Percentiles rank a stretch among this genome's conserved stretches.
Conservation (phyloP, 73 alveolate species). For the Blepharisma stoltei region DNA sequence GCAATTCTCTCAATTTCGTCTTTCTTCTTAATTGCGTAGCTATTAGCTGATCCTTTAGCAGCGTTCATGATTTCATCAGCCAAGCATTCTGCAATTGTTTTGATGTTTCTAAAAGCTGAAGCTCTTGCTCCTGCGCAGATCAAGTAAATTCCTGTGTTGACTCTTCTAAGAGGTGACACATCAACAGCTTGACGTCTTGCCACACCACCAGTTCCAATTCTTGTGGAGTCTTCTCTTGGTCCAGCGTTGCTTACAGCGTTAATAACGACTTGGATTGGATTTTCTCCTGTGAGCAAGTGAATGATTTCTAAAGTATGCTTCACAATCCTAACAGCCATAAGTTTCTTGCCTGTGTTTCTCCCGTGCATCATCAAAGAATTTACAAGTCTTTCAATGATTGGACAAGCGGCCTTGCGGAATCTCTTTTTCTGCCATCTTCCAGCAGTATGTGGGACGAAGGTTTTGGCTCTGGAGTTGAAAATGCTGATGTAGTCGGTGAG, state of each 20-base stretch:
- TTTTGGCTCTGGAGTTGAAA: conserved; percentile 59
- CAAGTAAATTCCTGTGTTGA: conserved; percentile 94
- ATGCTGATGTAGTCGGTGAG: conserved; percentile 87
- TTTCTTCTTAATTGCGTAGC: conserved; percentile 97
- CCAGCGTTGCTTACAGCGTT: conserved; percentile 98
- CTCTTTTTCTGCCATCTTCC: conserved; percentile 96
- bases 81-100: conserved; percentile 95
- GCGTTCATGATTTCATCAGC: conserved; percentile 98
- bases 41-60: conserved; percentile 87
- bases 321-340: conserved; percentile 94
- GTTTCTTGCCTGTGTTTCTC: conserved; percentile 99
- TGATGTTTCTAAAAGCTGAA: conserved; percentile 95
- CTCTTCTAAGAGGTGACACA: conserved; percentile 99
- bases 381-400: conserved; percentile 95
- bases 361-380: conserved; percentile 97
- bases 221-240: conserved; percentile 99
- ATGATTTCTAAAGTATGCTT: conserved; percentile 97
- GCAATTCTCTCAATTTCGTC: conserved; percentile 98
- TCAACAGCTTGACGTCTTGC: conserved; percentile 99
- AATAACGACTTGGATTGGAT: conserved; percentile 94
- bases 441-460: conserved; percentile 98
- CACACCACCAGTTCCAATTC: conserved; percentile 99
- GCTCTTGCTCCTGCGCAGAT: conserved; percentile 95
- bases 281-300: conserved; percentile 92
- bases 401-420: conserved; percentile 98